These are phyloP conservation scores for Adansonia rubrostipa DNA, from an alignment of 441 rosid genomes.

Conservation along the genomic window DNA sequence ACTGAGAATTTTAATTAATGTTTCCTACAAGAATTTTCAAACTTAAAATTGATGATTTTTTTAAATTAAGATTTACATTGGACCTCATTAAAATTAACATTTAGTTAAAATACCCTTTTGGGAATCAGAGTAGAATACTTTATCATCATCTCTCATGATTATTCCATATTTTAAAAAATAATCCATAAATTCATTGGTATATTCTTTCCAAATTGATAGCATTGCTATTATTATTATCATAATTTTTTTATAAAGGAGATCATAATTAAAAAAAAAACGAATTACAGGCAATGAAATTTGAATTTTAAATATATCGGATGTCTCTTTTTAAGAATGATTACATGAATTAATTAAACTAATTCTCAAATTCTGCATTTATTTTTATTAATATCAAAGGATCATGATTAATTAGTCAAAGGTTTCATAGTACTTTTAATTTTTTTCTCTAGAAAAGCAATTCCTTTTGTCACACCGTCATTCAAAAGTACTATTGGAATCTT, in stretches of 20 bases:
- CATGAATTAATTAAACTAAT: too few species aligned
- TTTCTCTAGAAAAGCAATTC: conserved; percentile 10
- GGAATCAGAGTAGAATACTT: background rate
- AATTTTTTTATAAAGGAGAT: too few species aligned
- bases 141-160: background rate
- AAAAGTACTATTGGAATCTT: conserved; percentile 24
- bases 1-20: background rate
- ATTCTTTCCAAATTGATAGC: background rate
- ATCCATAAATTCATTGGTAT: background rate
- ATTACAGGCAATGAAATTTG: too few species aligned
- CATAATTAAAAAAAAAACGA: too few species aligned
- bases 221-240: background rate
- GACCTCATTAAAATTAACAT: background rate
- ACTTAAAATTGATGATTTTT: background rate
- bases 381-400: background rate
- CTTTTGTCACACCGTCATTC: conserved; percentile 35
- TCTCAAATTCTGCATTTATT: background rate
- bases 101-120: background rate
- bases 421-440: conserved; percentile 19
- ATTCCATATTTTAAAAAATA: background rate
- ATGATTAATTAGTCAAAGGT: background rate
- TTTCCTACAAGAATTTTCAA: background rate
- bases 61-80: background rate
- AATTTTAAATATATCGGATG: too few species aligned
- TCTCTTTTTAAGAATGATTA: too few species aligned